phyloP scores from a whole-genome alignment of 2,329 filamentous ascomycete genomes.

The Fusarium palustre region DNA sequence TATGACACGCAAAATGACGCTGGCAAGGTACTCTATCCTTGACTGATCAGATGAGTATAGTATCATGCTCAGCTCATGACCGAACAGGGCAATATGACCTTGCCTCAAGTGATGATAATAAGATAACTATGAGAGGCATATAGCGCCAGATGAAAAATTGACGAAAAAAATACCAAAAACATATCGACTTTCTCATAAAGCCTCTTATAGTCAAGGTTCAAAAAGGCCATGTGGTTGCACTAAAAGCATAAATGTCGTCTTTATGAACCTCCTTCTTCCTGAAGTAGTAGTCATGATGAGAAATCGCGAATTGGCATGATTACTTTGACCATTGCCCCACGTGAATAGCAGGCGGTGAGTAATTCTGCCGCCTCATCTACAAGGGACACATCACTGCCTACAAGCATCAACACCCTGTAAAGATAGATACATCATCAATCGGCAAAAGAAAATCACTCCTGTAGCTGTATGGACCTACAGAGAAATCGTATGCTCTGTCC shows the following conservation, averaged over 20 bases:
- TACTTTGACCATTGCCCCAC: conserved; percentile 32
- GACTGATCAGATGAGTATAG: neutral
- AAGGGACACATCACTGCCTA: conserved; percentile 49
- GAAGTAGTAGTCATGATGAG: conserved; percentile 18
- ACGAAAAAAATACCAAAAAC: neutral
- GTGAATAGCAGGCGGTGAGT: conserved; percentile 47
- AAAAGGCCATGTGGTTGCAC: neutral
- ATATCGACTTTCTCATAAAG: neutral
- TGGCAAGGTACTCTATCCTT: neutral
- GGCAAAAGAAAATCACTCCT: conserved; percentile 18
- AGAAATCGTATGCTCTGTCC: conserved; percentile 40
- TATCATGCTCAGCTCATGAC: no score
- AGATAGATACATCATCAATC: conserved; percentile 34
- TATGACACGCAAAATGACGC: neutral
- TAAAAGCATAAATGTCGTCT: no score
- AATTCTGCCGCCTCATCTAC: conserved; percentile 48
- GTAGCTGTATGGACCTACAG: conserved; percentile 46
- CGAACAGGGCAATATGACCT: neutral
- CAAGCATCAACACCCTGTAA: conserved; percentile 30
- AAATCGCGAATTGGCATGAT: conserved; percentile 7
- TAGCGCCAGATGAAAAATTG: neutral
- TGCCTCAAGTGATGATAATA: neutral
- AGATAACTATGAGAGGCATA: neutral
- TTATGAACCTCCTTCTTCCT: no score
- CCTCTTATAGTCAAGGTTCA: neutral